Evolutionary conservation across 306 rosid genomes (phyloP).

Genomic region (Rubus parviflorus): DNA sequence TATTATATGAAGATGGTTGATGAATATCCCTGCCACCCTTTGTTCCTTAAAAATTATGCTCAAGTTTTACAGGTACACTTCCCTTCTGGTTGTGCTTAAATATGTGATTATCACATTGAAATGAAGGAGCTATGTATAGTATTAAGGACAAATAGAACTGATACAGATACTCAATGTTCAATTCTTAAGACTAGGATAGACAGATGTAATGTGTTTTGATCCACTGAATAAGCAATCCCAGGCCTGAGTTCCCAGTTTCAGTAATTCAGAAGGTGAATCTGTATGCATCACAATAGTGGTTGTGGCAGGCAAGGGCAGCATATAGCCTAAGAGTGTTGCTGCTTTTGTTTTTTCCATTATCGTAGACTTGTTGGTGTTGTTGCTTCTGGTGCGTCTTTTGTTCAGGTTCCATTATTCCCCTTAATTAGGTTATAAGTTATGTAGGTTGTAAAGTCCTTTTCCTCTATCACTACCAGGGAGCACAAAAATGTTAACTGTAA

Average conservation of each 20-base stretch:
- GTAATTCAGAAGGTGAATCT: not conserved
- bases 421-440: not conserved
- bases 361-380: not conserved
- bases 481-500: not conserved
- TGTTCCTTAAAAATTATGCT: constrained; percentile 66
- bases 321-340: not conserved
- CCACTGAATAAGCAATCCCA: not conserved
- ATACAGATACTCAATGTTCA: not conserved
- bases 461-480: not conserved
- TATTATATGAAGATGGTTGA: constrained; percentile 57
- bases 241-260: constrained; percentile 6
- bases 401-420: not conserved
- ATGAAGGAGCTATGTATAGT: not conserved
- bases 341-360: not conserved
- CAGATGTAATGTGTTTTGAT: not conserved
- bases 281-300: not conserved
- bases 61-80: constrained; percentile 53
- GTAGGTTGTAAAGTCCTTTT: not conserved
- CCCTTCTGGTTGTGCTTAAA: not conserved
- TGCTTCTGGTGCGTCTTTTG: not conserved
- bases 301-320: not conserved
- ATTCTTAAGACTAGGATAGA: not conserved
- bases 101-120: not conserved
- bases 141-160: not conserved
- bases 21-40: constrained; percentile 59